phyloP scores from a whole-genome alignment of 78 protist genomes.

The Isochrysis galbana region DNA sequence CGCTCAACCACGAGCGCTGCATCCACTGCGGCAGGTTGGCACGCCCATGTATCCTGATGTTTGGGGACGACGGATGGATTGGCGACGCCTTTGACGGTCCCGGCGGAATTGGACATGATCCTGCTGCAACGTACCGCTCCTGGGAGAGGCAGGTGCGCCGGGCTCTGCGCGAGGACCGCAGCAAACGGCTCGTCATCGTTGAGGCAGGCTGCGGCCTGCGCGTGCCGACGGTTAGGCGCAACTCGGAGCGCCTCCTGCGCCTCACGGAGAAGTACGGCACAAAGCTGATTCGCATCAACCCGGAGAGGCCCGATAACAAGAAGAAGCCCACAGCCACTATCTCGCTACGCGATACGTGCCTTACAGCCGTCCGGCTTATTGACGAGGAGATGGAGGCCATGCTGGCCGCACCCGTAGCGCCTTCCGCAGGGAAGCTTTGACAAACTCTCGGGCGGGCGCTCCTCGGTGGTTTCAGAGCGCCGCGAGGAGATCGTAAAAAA shows the following conservation, averaged over 20 bases:
- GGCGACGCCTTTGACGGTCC: background rate
- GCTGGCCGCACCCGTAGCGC: too few relatives aligned
- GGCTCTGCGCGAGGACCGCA: background rate
- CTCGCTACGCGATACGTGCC: background rate
- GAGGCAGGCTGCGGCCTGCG: constrained; percentile 19
- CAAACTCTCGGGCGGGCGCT: too few relatives aligned
- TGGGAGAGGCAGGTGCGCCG: background rate
- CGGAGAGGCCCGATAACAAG: background rate
- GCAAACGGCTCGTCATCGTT: background rate
- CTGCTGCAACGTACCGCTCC: background rate
- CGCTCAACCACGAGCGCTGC: background rate
- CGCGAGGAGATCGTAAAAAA: too few relatives aligned
- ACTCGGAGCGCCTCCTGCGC: background rate
- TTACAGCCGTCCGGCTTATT: background rate
- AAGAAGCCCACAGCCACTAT: background rate
- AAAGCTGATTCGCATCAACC: background rate
- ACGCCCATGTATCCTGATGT: background rate
- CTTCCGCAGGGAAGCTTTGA: too few relatives aligned
- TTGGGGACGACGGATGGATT: background rate
- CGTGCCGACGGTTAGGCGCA: constrained; percentile 7
- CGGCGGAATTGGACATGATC: background rate
- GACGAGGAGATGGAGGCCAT: background rate
- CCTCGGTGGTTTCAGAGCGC: too few relatives aligned
- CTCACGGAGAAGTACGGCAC: background rate
- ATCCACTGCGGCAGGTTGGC: background rate